Evolutionary conservation across 371 early-diverging fungal genomes (phyloP), one percentile per base, ranked within the genome.

Genomic region (Apophysomyces elegans): DNA sequence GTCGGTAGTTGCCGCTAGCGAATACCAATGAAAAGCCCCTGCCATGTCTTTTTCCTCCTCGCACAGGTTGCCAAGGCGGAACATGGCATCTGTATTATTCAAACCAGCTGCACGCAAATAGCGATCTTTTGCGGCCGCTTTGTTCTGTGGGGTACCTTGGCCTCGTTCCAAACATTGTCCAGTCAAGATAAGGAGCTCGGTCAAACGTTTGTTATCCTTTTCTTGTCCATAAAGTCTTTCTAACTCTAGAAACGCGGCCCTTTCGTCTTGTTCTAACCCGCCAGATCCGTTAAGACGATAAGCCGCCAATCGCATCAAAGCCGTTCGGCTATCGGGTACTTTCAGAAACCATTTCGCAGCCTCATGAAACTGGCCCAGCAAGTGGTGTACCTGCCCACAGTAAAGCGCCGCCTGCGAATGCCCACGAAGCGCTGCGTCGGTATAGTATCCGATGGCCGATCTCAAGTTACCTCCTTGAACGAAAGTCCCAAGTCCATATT

Each of bases 1-100:
- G 0, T 71, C 76, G 11, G 54, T 68, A 32, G 73, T 71, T 18
- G 76, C 72, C 41, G 80, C 80, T 11, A 59, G 64, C 8, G 64
- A 57, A 56, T 61, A 78, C 79, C 79, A 78, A 37, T 68, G 65
- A 5, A 76, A 58, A 0, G 75, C 65, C 2, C 54, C 68, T 44
- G 58, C 56, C 14, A 62, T 57, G 14, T 63, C 62, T 46, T 26
- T 44, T 41, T 59, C 37, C n/a, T 44, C 46, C 37, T 54, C 36
- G 38, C 32, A 59, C 6, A 69, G 54, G 11, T 36, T 14, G 7
- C 65, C 72, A 37, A 72, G 47, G 2, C 58, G 63, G 43, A 47
- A 68, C 59, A 62, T 67, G 13, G 72, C 72, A 26, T 68, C 68
- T 6, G 59, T 41, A 61, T 47, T 47, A 47, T 39, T 37, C 35